These are phyloP conservation scores for Scedosporium boydii DNA, from an alignment of 2,329 filamentous ascomycete species.

Conservation along the genomic window DNA sequence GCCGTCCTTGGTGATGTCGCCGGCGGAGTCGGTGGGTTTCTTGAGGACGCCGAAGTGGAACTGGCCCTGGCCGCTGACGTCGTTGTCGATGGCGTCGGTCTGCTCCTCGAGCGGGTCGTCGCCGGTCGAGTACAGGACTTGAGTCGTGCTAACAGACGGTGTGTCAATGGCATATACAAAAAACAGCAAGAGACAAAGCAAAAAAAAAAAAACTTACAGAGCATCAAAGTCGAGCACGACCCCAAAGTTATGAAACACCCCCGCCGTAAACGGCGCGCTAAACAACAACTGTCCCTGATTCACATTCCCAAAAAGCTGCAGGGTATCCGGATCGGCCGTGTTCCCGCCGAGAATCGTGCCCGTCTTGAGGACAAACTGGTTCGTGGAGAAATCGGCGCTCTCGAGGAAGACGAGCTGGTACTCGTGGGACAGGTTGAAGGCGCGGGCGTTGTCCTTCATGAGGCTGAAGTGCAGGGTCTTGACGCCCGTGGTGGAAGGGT, in stretches of 20 bases:
- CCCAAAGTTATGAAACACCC: conserved; percentile 53
- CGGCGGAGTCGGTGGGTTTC: conserved; percentile 39
- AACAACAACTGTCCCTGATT: conserved; percentile 39
- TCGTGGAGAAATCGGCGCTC: conserved; percentile 34
- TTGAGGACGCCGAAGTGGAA: conserved; percentile 54
- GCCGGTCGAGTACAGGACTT: conserved; percentile 47
- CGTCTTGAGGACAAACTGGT: conserved; percentile 46
- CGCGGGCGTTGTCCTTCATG: conserved; percentile 37
- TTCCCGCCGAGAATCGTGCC: conserved; percentile 38
- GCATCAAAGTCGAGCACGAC: conserved; percentile 45
- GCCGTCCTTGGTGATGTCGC: conserved; percentile 36
- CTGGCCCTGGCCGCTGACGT: conserved; percentile 23
- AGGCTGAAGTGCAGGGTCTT: conserved; percentile 55
- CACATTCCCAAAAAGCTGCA: conserved; percentile 37
- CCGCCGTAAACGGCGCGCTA: conserved; percentile 37
- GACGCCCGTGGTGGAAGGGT: conserved; percentile 40
- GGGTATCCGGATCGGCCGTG: conserved; percentile 24
- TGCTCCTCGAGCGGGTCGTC: conserved; percentile 32
- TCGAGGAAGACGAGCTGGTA: conserved; percentile 47
- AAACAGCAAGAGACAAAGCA: background rate
- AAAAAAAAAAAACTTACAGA: conserved; percentile 31
- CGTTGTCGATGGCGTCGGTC: conserved; percentile 30
- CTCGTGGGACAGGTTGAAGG: conserved; percentile 51
- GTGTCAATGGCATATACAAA: conserved; percentile 1
- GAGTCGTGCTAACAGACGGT: conserved; percentile 33